A percentile compares a stretch with the other conserved stretches of the same genome.
Conservation (phyloP, 257 asterid genomes). For the Plectranthus barbatus region DNA sequence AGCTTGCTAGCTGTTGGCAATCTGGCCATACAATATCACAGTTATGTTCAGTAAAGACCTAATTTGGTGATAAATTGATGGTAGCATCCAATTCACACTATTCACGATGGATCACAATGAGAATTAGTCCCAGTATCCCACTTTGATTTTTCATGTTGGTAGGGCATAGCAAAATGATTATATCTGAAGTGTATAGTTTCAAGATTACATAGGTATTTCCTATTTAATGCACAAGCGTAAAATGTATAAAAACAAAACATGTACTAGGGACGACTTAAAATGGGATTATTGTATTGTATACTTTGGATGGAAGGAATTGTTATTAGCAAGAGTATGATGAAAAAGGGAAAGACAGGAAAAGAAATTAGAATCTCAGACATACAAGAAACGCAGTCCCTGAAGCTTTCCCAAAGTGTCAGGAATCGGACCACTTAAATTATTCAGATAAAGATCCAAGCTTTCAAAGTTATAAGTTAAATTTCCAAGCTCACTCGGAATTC, state of each 20-base stretch:
- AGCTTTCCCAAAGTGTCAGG: conserved; percentile 71
- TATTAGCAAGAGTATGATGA: too few species aligned
- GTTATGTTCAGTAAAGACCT: too few species aligned
- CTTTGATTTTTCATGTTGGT: too few species aligned
- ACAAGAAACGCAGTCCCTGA: conserved; percentile 77
- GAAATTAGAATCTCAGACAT: conserved; percentile 7
- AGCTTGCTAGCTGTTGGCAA: too few species aligned
- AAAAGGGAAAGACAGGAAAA: too few species aligned
- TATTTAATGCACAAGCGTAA: neutral
- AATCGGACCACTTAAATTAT: conserved; percentile 57
- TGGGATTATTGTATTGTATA: neutral
- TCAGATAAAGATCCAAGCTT: conserved; percentile 94
- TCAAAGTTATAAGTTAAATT: conserved; percentile 78
- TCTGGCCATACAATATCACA: too few species aligned
- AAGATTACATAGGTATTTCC: too few species aligned
- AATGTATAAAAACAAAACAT: too few species aligned
- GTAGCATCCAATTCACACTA: too few species aligned
- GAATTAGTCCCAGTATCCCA: too few species aligned
- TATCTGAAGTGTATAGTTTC: neutral
- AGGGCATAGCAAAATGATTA: neutral
- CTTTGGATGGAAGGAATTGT: neutral
- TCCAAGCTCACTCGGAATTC: conserved; percentile 72
- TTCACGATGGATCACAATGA: too few species aligned
- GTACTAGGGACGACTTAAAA: neutral
- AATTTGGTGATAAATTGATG: too few species aligned